Base-by-base conservation (phyloP, 768 basidiomycete genomes). In the Suillus subaureus region DNA sequence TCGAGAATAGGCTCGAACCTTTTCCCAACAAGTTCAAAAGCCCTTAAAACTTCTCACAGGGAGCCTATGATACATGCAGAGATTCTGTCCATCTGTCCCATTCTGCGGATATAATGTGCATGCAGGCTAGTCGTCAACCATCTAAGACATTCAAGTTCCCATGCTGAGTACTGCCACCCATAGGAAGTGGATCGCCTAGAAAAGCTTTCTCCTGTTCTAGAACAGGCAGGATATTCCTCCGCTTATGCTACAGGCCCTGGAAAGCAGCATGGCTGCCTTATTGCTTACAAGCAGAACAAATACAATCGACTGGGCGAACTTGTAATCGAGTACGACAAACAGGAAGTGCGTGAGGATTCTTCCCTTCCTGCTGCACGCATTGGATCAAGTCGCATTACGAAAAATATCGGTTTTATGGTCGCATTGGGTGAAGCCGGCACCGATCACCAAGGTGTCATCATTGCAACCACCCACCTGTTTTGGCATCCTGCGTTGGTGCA, bases 401-500 rank as follows among this genome's bases (percentile, higher is more conserved):
- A 81, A 75, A 98, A 97, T 73, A 89, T 97, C 60, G 94, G 85
- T 3, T 84, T 86, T 58, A 75, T 98, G 35, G 84, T 93, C 23
- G 90, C 90, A 1, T 78, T 99, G 61, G 79, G 81, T 68, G 79
- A 78, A 54, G 74, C 78, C 7, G 77, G 75, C 11, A 70, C 80
- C 18, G 70, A 78, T 33, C 62, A 49, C 65, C 77, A 80, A 45
- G 93, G 95, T 5, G 75, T 94, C 40, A 79, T 97, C 47, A 79
- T 96, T 16, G 93, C 88, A 3, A 97, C 96, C 1, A 96, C 96
- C 0, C 96, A 98, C 79, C 80, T 97, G 28, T 98, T 97, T 76
- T 98, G 96, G 96, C 95, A 97, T 77, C 95, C 95, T 6, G 85
- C 84, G 89, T 94, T 77, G 65, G 85, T 79, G 35, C 26, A 56